phyloP scores from a whole-genome alignment of 352 stramenopile genomes.

The Elongisporangium prolatum region DNA sequence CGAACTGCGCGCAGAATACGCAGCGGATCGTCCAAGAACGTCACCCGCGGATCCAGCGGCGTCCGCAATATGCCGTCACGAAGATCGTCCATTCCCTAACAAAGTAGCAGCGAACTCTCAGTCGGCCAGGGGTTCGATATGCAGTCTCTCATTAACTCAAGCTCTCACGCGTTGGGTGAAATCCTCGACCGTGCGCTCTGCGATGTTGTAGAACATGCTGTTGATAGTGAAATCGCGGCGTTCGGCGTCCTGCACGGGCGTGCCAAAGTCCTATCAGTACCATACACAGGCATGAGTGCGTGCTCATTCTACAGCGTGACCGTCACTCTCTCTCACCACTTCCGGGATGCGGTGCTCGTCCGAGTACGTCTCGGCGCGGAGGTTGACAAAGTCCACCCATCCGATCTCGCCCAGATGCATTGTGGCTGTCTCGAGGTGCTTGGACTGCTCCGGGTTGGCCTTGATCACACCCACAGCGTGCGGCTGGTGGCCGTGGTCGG shows the following conservation, averaged over 20 bases:
- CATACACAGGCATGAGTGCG: not conserved
- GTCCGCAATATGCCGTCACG: constrained; percentile 88
- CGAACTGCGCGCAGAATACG: constrained; percentile 93
- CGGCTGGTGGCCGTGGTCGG: constrained; percentile 37
- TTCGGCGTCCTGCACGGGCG: constrained; percentile 82
- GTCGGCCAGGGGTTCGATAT: not conserved
- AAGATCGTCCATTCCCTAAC: constrained; percentile 90
- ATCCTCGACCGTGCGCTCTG: constrained; percentile 93
- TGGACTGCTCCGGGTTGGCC: constrained; percentile 92
- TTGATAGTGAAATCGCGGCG: constrained; percentile 99
- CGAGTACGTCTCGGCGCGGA: constrained; percentile 95
- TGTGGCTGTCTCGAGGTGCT: constrained; percentile 98
- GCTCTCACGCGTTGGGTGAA: constrained; percentile 72
- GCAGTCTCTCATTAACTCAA: too few species aligned
- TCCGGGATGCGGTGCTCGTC: constrained; percentile 67
- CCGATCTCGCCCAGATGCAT: constrained; percentile 91
- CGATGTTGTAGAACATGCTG: constrained; percentile 99
- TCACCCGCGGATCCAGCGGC: constrained; percentile 91
- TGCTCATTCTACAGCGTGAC: not conserved
- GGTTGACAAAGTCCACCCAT: constrained; percentile 98
- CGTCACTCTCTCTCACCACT: constrained; percentile 16
- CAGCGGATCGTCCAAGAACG: constrained; percentile 97
- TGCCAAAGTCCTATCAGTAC: constrained; percentile 46
- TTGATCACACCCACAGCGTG: constrained; percentile 70
- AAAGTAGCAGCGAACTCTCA: not conserved